phyloP scores from a whole-genome alignment of 2,329 filamentous ascomycete genomes.

The Aspergillus tubingensis region DNA sequence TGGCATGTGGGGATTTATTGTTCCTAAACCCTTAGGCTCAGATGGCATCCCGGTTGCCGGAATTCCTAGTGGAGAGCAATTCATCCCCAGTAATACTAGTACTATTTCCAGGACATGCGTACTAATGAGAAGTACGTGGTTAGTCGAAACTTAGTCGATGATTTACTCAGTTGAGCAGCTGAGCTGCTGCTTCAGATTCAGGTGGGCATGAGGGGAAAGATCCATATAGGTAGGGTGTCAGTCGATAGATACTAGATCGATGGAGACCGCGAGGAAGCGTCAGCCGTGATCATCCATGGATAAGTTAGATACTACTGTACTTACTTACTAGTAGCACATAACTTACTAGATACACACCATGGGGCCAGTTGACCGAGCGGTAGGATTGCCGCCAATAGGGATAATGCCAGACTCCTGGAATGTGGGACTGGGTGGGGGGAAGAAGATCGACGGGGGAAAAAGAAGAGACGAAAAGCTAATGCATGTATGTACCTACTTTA shows the following conservation, averaged over 20 bases:
- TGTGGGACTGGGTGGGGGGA: slow-evolving; percentile 1
- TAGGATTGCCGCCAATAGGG: slow-evolving; percentile 17
- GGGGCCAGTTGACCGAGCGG: not conserved
- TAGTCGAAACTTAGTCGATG: not conserved
- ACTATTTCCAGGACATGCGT: not conserved
- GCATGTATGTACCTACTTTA: slow-evolving; percentile 16
- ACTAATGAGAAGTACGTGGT: no score
- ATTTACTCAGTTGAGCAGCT: not conserved
- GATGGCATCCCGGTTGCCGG: slow-evolving; percentile 20
- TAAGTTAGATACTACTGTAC: not conserved
- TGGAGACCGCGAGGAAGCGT: not conserved
- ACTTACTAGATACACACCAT: not conserved
- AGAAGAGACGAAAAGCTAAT: slow-evolving; percentile 3
- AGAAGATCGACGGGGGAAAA: slow-evolving; percentile 1
- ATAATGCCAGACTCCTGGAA: slow-evolving; percentile 17
- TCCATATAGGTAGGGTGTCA: not conserved
- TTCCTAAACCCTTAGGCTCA: slow-evolving; percentile 14
- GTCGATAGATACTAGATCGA: not conserved
- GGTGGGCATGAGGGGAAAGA: not conserved
- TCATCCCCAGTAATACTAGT: no score
- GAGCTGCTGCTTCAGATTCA: not conserved
- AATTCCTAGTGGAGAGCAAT: slow-evolving; percentile 6
- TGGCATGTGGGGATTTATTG: slow-evolving; percentile 16
- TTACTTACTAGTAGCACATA: no score
- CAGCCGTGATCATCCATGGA: not conserved